These are phyloP conservation scores for Penicillium cinerascens DNA, from an alignment of 495 filamentous ascomycete genomes.

Conservation along the genomic window DNA sequence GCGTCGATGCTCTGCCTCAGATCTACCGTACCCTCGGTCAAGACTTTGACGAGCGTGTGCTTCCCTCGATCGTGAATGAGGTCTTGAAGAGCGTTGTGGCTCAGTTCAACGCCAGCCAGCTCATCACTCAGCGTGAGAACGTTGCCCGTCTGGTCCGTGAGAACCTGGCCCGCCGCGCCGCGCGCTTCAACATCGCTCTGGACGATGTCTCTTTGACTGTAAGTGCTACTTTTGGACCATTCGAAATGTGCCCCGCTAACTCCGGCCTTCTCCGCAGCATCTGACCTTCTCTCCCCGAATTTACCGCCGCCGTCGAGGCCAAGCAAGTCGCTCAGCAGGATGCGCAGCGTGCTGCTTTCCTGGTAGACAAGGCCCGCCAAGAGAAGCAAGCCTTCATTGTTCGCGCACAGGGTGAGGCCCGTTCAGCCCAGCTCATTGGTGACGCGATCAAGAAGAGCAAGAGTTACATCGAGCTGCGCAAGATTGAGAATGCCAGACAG, in stretches of 20 bases:
- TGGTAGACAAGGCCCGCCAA: slow-evolving; percentile 97
- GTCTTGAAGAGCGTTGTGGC: slow-evolving; percentile 98
- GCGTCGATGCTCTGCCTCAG: slow-evolving; percentile 82
- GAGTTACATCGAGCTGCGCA: slow-evolving; percentile 92
- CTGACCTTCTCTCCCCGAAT: slow-evolving; percentile 98
- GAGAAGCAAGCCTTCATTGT: slow-evolving; percentile 99
- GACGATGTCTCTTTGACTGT: slow-evolving; percentile 98
- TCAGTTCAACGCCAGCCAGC: slow-evolving; percentile 97
- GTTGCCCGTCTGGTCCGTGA: slow-evolving; percentile 88
- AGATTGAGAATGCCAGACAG: slow-evolving; percentile 90
- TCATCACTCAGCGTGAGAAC: slow-evolving; percentile 98
- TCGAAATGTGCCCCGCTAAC: slow-evolving; percentile 15
- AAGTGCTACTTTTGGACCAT: slow-evolving; percentile 26
- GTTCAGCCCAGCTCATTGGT: slow-evolving; percentile 95
- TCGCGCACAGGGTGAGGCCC: slow-evolving; percentile 96
- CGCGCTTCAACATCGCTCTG: slow-evolving; percentile 93
- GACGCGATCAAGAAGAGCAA: slow-evolving; percentile 99
- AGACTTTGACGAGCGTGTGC: slow-evolving; percentile 94
- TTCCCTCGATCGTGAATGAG: slow-evolving; percentile 98
- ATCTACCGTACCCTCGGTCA: slow-evolving; percentile 95
- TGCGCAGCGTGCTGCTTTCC: slow-evolving; percentile 92
- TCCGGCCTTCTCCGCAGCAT: slow-evolving; percentile 55
- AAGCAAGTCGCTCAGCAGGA: slow-evolving; percentile 99
- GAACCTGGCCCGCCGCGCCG: slow-evolving; percentile 84
- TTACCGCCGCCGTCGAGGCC: slow-evolving; percentile 96